Base-by-base conservation (phyloP, 257 asterid genomes). In the Fraxinus quadrangulata region DNA sequence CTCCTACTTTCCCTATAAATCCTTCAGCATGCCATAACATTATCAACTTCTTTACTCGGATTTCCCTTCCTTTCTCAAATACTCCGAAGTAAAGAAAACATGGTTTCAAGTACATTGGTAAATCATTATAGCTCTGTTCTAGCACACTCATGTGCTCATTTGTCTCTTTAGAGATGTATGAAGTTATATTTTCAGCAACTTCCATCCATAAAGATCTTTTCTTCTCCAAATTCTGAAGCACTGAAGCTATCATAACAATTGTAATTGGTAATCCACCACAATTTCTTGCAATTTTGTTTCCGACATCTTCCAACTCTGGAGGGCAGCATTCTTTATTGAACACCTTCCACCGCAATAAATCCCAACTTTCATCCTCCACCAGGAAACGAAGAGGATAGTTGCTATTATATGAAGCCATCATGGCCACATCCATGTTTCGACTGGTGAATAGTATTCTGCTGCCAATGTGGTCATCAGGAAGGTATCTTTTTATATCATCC, bases 11-110 rank as follows among this genome's bases (percentile, higher is more conserved):
- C 42, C 34, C n/a, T 45, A 87, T 10, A 11, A 82, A 77, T 13
- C 88, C 26, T 39, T 71, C 75, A 5, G 75, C 75, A 2, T 13
- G 10, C 75, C 75, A 71, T 10, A 71, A 54, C 75, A 30, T 10
- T 1, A 21, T 19, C 61, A 83, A 75, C 56, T 71, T 49, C 5
- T 19, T 7, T 0, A 70, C 79, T 26, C 33, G 28, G 26, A 84
- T 83, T 36, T 84, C 26, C 36, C 13, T 24, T 13, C 67, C 54
- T 70, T 77, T 73, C 11, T 56, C 68, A 75, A 79, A 84, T 3
- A 72, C 67, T 68, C 71, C 83, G 34, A 81, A 78, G 51, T 81
- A 86, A 28, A 86, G 81, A 23, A 86, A 68, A 39, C 87, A 81
- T 1, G 72, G 34, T 71, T 74, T 74, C 30, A 67, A 14, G 36